Base-by-base conservation (phyloP, 202 grass and related monocot genomes). In the Schoenoplectus triqueter region DNA sequence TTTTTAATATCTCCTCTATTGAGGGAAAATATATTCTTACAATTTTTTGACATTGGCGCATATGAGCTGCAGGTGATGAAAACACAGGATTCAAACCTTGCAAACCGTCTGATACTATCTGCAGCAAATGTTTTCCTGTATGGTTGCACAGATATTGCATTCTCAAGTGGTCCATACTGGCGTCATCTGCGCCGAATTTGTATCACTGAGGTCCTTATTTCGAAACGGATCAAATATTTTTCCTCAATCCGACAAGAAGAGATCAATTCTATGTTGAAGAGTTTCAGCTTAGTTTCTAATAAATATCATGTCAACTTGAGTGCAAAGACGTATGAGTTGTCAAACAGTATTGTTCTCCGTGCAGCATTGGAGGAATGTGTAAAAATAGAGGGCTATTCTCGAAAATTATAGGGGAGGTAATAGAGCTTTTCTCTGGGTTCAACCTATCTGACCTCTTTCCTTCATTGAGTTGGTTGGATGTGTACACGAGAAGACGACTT, bases 171-270 rank as follows among this genome's bases (percentile, higher is more conserved):
- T 31, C 31, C 76, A 41, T 80, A 80, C 76, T 80, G 57, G 52
- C 22, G 57, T 20, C 76, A 80, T 15, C 76, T 80, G 7, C 76
- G 76, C 1, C 52, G 57, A 60, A 22, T 80, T 7, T 80, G 52
- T 60, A 46, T 45, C 52, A 80, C 15, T 7, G 76, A 80, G 13
- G 22, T 80, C 11, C 21, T 80, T 4, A 45, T 31, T 60, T 60
- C 54, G 15, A 80, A 80, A 80, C 20, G 76, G 54, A 13, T 80
- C 52, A 80, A 80, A 60, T 80, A 21, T 17, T 80, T 44, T 22
- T 80, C 22, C 6, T n/a, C 57, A 55, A 80, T 60, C 76, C 76
- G 76, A 6, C 76, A 61, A 80, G 76, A 80, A 60, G 76, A 80
- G 76, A 80, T 69, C 40, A 45, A 69, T 69, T 69, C 39, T n/a